Evolutionary conservation across 2,329 filamentous ascomycete species (phyloP).

Genomic region (Colletotrichum cuscutae): DNA sequence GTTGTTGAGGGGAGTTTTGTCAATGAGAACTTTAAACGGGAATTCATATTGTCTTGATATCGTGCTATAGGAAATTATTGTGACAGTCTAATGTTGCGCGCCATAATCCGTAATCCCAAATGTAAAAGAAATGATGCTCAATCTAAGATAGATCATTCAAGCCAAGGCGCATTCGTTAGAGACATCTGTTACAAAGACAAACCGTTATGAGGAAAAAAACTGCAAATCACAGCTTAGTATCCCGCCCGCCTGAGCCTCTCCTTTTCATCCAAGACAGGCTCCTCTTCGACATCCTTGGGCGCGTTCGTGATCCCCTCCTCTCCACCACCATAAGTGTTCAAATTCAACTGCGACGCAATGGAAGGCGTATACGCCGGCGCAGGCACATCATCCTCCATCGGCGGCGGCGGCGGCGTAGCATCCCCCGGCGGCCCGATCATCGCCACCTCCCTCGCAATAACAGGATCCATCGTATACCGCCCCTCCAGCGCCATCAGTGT

Average conservation of each 20-base stretch:
- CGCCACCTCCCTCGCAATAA: conserved; percentile 42
- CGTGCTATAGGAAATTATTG: neutral
- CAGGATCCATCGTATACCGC: conserved; percentile 38
- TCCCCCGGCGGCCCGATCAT: conserved; percentile 38
- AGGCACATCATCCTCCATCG: conserved; percentile 55
- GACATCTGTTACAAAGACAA: neutral
- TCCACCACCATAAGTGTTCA: neutral
- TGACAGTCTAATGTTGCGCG: neutral
- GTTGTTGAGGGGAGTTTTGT: neutral
- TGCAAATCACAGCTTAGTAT: neutral
- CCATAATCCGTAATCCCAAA: neutral
- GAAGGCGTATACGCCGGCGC: conserved; percentile 21
- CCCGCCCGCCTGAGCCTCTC: conserved; percentile 11
- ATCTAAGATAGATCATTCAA: neutral
- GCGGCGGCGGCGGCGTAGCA: conserved; percentile 31
- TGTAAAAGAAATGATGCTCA: neutral
- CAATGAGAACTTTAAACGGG: neutral
- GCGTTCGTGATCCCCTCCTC: conserved; percentile 30
- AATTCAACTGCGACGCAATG: neutral
- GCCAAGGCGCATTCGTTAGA: neutral
- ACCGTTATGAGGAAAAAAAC: neutral
- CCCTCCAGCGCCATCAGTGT: conserved; percentile 53
- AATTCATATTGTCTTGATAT: neutral
- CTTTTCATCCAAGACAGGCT: conserved; percentile 23
- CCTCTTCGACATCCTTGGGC: conserved; percentile 23